Evolutionary conservation across 1,284 basidiomycete species (phyloP).

Genomic region (Ceratobasidium sp.): DNA sequence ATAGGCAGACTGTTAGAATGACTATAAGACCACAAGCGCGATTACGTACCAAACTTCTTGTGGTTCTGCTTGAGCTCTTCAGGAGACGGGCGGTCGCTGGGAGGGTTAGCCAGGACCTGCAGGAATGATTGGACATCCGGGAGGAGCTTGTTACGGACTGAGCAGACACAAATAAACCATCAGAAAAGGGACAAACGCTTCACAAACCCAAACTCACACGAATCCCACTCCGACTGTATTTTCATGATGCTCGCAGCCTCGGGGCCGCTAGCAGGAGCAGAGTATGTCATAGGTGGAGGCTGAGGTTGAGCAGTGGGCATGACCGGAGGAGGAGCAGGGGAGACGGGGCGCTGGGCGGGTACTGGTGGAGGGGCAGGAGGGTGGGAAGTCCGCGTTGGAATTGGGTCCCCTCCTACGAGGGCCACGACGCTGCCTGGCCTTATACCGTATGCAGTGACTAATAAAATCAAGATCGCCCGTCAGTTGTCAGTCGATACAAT

Average conservation of each 20-base stretch:
- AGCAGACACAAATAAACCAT: neutral
- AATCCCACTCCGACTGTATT: conserved; percentile 43
- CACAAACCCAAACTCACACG: conserved; percentile 12
- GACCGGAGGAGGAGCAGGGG: conserved; percentile 12
- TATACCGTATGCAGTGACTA: conserved; percentile 38
- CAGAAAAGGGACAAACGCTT: neutral
- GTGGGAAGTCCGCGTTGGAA: conserved; percentile 19
- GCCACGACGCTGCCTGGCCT: conserved; percentile 33
- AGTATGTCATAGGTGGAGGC: conserved; percentile 1
- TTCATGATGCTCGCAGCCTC: conserved; percentile 42
- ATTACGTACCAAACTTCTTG: conserved; percentile 60
- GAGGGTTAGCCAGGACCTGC: conserved; percentile 22
- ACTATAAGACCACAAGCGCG: conserved; percentile 27
- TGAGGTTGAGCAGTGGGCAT: conserved; percentile 5
- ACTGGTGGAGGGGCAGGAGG: conserved; percentile 26
- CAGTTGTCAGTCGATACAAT: too few species aligned
- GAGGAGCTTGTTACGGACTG: conserved; percentile 40
- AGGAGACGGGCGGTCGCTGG: conserved; percentile 9
- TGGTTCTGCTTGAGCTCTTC: conserved; percentile 42
- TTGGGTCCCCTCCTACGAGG: conserved; percentile 25
- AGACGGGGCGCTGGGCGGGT: conserved; percentile 19
- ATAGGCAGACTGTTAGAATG: conserved; percentile 44
- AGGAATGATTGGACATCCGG: conserved; percentile 41
- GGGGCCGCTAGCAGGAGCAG: conserved; percentile 6
- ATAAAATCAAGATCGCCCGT: neutral